Percentiles rank a stretch among this genome's conserved stretches.
Conservation (phyloP, 306 rosid species). For the Boehmeria nivea region DNA sequence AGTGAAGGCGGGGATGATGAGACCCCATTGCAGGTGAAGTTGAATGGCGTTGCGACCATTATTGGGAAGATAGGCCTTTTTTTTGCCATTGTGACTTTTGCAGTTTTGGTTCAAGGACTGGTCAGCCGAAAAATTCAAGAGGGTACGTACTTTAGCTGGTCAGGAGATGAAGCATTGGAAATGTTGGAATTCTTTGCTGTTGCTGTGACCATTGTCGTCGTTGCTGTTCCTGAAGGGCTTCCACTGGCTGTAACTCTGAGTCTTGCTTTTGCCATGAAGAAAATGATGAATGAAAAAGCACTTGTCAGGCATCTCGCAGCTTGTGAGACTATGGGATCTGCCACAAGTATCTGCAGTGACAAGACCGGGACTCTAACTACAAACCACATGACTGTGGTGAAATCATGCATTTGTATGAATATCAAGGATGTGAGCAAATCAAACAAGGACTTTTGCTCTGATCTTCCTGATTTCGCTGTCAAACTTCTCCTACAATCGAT, state of each 20-base stretch:
- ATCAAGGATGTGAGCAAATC: slow-evolving; percentile 41
- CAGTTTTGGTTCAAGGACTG: slow-evolving; percentile 78
- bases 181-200: slow-evolving; percentile 81
- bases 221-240: slow-evolving; percentile 95
- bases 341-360: slow-evolving; percentile 91
- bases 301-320: slow-evolving; percentile 95
- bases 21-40: slow-evolving; percentile 90
- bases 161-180: slow-evolving; percentile 72
- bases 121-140: slow-evolving; percentile 47
- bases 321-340: slow-evolving; percentile 99
- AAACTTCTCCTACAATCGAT: slow-evolving; percentile 66
- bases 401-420: slow-evolving; percentile 80
- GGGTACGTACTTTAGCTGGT: slow-evolving; percentile 66
- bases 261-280: slow-evolving; percentile 97
- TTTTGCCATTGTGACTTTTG: slow-evolving; percentile 77
- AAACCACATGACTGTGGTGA: slow-evolving; percentile 91
- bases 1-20: slow-evolving; percentile 97
- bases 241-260: slow-evolving; percentile 94
- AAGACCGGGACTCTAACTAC: slow-evolving; percentile 95
- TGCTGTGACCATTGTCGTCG: slow-evolving; percentile 92
- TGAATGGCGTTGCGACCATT: slow-evolving; percentile 95
- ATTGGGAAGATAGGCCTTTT: slow-evolving; percentile 90
- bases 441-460: slow-evolving; percentile 42
- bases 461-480: slow-evolving; percentile 53
- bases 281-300: slow-evolving; percentile 98